These are phyloP conservation scores for Pterula multifida DNA, from an alignment of 1,284 basidiomycete genomes.

Conservation along the genomic window DNA sequence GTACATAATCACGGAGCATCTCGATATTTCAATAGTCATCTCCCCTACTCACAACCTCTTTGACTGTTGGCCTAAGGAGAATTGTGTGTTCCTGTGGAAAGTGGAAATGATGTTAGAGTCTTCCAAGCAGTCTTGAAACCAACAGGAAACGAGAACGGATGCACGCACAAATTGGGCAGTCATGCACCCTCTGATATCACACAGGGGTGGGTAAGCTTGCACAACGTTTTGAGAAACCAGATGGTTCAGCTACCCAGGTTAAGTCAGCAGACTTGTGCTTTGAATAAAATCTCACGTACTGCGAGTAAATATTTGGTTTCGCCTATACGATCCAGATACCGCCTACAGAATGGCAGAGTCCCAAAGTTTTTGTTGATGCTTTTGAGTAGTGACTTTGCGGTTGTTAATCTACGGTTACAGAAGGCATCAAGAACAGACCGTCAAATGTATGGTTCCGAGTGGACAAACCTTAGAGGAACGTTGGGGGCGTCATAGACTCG, in stretches of 20 bases:
- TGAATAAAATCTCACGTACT: conserved; percentile 32
- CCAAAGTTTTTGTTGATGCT: conserved; percentile 93
- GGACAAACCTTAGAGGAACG: conserved; percentile 53
- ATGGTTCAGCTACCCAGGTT: conserved; percentile 61
- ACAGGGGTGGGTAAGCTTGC: conserved; percentile 89
- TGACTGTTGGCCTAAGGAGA: conserved; percentile 79
- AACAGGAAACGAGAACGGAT: background rate
- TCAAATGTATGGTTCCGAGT: conserved; percentile 1
- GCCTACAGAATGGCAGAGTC: conserved; percentile 89
- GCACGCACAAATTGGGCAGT: conserved; percentile 83
- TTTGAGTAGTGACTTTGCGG: conserved; percentile 79
- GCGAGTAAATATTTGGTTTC: conserved; percentile 93
- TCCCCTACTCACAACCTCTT: conserved; percentile 91
- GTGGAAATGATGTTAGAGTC: too few species aligned
- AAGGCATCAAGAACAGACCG: conserved; percentile 5
- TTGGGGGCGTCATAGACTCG: conserved; percentile 57
- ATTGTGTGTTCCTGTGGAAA: conserved; percentile 79
- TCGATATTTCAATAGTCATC: conserved; percentile 63
- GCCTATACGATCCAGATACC: conserved; percentile 90
- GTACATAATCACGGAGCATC: background rate
- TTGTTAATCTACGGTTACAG: conserved; percentile 48
- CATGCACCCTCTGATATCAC: conserved; percentile 74
- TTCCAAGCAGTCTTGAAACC: too few species aligned
- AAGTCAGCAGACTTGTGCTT: conserved; percentile 6
- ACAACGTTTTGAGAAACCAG: conserved; percentile 86